Percentiles rank a stretch among this genome's conserved stretches.
These are phyloP conservation scores for Phytophthora agathidicida DNA, from an alignment of 352 stramenopile species.

Conservation along the genomic window DNA sequence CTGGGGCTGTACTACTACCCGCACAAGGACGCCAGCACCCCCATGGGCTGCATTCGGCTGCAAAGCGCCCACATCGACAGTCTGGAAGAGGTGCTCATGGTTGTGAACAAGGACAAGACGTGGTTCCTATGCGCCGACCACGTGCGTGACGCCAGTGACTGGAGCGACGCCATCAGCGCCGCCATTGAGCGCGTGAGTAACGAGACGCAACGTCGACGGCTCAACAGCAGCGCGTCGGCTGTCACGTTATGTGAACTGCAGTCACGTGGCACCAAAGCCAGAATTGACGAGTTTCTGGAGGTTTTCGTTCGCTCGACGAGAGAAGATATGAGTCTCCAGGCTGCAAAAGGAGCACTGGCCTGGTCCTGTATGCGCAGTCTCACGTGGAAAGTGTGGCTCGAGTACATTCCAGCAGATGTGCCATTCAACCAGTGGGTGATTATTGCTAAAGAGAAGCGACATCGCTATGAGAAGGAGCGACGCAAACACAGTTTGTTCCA, in stretches of 20 bases:
- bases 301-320: conserved; percentile 63
- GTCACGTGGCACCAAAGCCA: conserved; percentile 49
- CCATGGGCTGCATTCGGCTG: conserved; percentile 61
- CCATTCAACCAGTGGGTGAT: conserved; percentile 56
- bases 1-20: conserved; percentile 77
- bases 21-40: conserved; percentile 39
- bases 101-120: conserved; percentile 76
- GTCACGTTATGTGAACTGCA: conserved; percentile 69
- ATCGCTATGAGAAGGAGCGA: conserved; percentile 48
- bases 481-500: conserved; percentile 41
- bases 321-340: conserved; percentile 58
- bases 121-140: conserved; percentile 82
- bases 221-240: conserved; percentile 49
- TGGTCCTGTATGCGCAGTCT: conserved; percentile 80
- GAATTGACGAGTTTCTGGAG: conserved; percentile 77
- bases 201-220: conserved; percentile 28
- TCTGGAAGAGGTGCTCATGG: conserved; percentile 77
- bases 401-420: conserved; percentile 50
- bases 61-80: conserved; percentile 73
- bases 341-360: conserved; percentile 64
- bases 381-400: conserved; percentile 76
- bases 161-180: conserved; percentile 63
- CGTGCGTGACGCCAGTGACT: conserved; percentile 60
- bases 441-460: conserved; percentile 40
- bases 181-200: conserved; percentile 55